A percentile compares a stretch with the other conserved stretches of the same genome.
Evolutionary conservation across 257 asterid genomes (phyloP).

Genomic region (Coffea eugenioides): DNA sequence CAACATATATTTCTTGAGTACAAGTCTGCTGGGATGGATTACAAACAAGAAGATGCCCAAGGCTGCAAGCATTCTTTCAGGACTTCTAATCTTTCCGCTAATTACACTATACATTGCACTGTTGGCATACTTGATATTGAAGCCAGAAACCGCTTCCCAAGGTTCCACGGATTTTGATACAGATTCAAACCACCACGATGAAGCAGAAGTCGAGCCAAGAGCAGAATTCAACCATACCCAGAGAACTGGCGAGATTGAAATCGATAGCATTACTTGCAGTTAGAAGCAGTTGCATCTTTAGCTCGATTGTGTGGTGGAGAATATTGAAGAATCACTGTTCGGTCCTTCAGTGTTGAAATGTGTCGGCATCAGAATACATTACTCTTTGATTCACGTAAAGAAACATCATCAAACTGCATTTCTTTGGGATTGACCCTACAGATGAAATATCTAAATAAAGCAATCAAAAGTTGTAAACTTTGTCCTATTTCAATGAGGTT

Average conservation of each 20-base stretch:
- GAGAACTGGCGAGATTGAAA: conserved; percentile 1
- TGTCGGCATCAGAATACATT: not conserved
- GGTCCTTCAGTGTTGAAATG: not conserved
- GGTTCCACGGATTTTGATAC: not conserved
- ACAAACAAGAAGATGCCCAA: conserved; percentile 20
- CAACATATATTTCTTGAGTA: conserved; percentile 27
- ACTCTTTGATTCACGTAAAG: not conserved
- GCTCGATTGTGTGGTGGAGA: not conserved
- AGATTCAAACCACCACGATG: not conserved
- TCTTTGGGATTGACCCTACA: not conserved
- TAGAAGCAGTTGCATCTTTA: not conserved
- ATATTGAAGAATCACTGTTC: not conserved
- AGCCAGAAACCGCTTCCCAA: conserved; percentile 6
- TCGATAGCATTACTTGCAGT: not conserved
- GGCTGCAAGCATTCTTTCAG: conserved; percentile 19
- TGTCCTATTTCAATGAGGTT: not conserved
- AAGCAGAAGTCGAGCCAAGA: not conserved
- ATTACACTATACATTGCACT: conserved; percentile 2
- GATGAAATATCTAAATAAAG: not conserved
- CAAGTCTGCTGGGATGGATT: conserved; percentile 26
- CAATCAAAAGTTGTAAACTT: not conserved
- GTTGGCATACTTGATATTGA: conserved; percentile 15
- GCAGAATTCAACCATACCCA: not conserved
- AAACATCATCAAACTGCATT: not conserved
- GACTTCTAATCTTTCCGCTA: not conserved